Conservation (phyloP, 208 protist genomes). For the Trypanosoma lewisi region DNA sequence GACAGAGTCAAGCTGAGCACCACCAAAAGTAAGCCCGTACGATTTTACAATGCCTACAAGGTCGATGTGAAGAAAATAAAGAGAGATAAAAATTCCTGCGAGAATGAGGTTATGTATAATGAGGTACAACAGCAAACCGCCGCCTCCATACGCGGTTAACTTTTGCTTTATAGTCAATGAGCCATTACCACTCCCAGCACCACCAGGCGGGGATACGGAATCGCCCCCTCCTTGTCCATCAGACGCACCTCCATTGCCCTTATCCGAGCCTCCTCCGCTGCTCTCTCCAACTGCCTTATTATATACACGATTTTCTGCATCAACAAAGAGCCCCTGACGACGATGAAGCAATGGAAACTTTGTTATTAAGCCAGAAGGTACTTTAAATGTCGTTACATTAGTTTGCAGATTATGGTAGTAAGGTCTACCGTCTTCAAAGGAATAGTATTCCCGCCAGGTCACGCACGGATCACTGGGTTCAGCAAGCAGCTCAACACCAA, state of each 20-base stretch:
- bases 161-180: constrained; percentile 42
- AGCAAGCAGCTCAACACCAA: constrained; percentile 30
- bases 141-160: constrained; percentile 73
- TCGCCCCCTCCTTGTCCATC: constrained; percentile 4
- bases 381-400: constrained; percentile 49
- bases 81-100: constrained; percentile 51
- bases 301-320: constrained; percentile 48
- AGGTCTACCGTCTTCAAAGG: constrained; percentile 46
- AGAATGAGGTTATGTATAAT: constrained; percentile 71
- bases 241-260: background rate
- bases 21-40: constrained; percentile 67
- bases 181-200: background rate
- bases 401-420: constrained; percentile 82
- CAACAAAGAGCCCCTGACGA: constrained; percentile 39
- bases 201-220: background rate
- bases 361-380: constrained; percentile 78
- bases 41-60: constrained; percentile 54
- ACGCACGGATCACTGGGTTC: constrained; percentile 51
- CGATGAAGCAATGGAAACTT: constrained; percentile 64
- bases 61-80: constrained; percentile 77
- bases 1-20: background rate
- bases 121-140: constrained; percentile 74
- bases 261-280: background rate
- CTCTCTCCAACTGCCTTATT: constrained; percentile 1
- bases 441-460: constrained; percentile 75